Percentiles rank a stretch among this genome's conserved stretches.
Evolutionary conservation across 768 basidiomycete genomes (phyloP).

Genomic region (Tylopilus rubrobrunneus): DNA sequence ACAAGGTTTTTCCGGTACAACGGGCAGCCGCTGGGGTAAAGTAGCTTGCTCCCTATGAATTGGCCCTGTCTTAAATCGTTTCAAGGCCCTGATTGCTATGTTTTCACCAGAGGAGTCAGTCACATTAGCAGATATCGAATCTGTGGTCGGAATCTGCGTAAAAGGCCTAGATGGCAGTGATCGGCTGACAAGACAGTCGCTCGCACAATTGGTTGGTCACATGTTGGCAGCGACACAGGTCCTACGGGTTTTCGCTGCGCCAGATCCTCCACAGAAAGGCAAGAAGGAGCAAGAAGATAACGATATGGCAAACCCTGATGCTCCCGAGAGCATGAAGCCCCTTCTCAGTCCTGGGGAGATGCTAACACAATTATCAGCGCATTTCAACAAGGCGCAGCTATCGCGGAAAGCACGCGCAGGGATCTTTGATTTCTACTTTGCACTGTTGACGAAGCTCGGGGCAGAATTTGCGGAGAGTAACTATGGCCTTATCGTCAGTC

Average conservation of each 20-base stretch:
- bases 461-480: constrained; percentile 75
- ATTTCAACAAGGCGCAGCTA: constrained; percentile 72
- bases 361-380: constrained; percentile 72
- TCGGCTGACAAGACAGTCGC: constrained; percentile 74
- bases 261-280: constrained; percentile 51
- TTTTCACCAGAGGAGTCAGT: constrained; percentile 55
- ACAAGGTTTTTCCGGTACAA: constrained; percentile 84
- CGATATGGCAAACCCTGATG: constrained; percentile 46
- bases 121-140: constrained; percentile 70
- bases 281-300: constrained; percentile 64
- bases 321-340: constrained; percentile 56
- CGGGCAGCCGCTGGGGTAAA: constrained; percentile 75
- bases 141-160: constrained; percentile 60
- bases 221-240: constrained; percentile 81
- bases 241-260: constrained; percentile 45
- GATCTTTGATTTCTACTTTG: constrained; percentile 84
- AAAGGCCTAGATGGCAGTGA: constrained; percentile 81
- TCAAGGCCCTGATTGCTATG: constrained; percentile 53
- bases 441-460: constrained; percentile 73
- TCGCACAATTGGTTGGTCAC: constrained; percentile 78
- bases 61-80: constrained; percentile 14
- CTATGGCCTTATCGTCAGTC: constrained; percentile 73
- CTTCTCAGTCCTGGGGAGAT: constrained; percentile 75
- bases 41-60: constrained; percentile 9
- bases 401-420: constrained; percentile 76